Evolutionary conservation across 2,329 filamentous ascomycete species (phyloP).

Genomic region (Fusarium zealandicum): DNA sequence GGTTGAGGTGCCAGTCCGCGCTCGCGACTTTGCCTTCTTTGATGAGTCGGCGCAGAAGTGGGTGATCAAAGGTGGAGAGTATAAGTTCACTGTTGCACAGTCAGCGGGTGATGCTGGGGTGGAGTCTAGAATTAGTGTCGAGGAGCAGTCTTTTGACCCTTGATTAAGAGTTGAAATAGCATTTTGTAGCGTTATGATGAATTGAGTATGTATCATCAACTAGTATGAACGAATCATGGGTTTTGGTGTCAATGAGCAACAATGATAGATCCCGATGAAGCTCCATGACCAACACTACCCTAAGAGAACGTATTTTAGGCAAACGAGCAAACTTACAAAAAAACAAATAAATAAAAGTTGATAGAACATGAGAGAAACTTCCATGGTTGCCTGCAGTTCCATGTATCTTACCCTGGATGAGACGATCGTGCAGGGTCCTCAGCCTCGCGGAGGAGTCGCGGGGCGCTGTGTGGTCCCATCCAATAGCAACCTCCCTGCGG

Average conservation of each 20-base stretch:
- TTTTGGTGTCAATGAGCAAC: too few species aligned
- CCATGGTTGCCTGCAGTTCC: conserved; percentile 6
- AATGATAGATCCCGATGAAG: too few species aligned
- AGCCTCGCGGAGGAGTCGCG: conserved; percentile 27
- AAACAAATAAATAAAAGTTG: not conserved
- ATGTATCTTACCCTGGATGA: conserved; percentile 28
- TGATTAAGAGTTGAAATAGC: not conserved
- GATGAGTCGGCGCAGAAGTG: conserved; percentile 40
- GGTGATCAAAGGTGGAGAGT: conserved; percentile 41
- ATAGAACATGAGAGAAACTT: conserved; percentile 19
- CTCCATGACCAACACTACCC: too few species aligned
- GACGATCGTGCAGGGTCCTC: conserved; percentile 21
- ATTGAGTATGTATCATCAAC: too few species aligned
- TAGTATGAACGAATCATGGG: too few species aligned
- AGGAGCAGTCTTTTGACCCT: conserved; percentile 31
- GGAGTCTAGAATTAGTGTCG: conserved; percentile 30
- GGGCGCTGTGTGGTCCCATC: conserved; percentile 31
- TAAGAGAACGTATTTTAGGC: too few species aligned
- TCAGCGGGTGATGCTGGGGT: conserved; percentile 38
- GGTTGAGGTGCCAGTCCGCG: conserved; percentile 34
- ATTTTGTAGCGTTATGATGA: conserved; percentile 3
- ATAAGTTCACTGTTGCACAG: conserved; percentile 41
- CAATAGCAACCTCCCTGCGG: conserved; percentile 43
- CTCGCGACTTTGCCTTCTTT: conserved; percentile 42
- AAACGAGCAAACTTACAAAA: too few species aligned